phyloP scores from a whole-genome alignment of 2,329 filamentous ascomycete species.

The Verruconis gallopava region DNA sequence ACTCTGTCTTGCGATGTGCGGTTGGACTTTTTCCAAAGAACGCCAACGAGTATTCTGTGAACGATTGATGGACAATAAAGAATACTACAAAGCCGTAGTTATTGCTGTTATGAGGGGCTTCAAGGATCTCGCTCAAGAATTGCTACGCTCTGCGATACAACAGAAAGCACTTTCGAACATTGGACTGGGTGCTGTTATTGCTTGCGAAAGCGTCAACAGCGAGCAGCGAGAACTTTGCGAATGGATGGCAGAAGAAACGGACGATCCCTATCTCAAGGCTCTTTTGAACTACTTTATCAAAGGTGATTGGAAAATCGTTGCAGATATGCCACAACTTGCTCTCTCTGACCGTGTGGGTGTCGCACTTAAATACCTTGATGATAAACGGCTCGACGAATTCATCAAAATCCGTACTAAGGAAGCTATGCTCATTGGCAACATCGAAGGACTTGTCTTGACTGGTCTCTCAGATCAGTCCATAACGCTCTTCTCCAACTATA shows the following conservation, averaged over 20 bases:
- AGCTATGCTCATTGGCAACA: slow-evolving; percentile 52
- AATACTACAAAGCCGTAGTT: slow-evolving; percentile 64
- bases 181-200: slow-evolving; percentile 34
- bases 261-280: slow-evolving; percentile 67
- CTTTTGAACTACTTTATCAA: slow-evolving; percentile 67
- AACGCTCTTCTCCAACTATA: slow-evolving; percentile 63
- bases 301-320: slow-evolving; percentile 62
- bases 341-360: slow-evolving; percentile 63
- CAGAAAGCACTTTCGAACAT: slow-evolving; percentile 51
- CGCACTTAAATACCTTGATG: slow-evolving; percentile 57
- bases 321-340: slow-evolving; percentile 59
- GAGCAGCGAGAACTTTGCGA: slow-evolving; percentile 49
- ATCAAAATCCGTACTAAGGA: slow-evolving; percentile 41
- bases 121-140: slow-evolving; percentile 52
- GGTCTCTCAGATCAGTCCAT: slow-evolving; percentile 62
- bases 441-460: slow-evolving; percentile 66
- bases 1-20: slow-evolving; percentile 61
- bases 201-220: slow-evolving; percentile 36
- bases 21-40: slow-evolving; percentile 50
- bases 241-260: slow-evolving; percentile 51
- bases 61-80: slow-evolving; percentile 38
- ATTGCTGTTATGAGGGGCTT: slow-evolving; percentile 63
- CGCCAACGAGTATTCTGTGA: slow-evolving; percentile 37
- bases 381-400: slow-evolving; percentile 32
- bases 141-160: slow-evolving; percentile 55